Evolutionary conservation across 1,284 basidiomycete genomes (phyloP), one percentile per base, ranked within the genome.

Genomic region (Ustilago cynodontis): DNA sequence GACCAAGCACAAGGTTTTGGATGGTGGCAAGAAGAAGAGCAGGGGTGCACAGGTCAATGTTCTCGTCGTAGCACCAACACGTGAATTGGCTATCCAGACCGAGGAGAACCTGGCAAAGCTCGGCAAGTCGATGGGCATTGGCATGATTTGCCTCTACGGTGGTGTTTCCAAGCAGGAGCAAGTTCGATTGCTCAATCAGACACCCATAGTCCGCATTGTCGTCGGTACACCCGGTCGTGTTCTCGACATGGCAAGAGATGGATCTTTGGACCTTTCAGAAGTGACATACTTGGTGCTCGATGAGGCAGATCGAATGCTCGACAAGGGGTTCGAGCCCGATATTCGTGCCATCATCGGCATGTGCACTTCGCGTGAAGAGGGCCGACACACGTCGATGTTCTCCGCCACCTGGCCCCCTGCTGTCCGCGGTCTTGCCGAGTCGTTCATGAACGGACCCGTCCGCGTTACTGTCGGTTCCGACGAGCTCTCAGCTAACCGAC

Each of bases 261-360:
- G 89, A 72, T 93, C 94, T 86, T 88, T 98, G 35, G 92, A 79
- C 50, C 68, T 85, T 16, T 54, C 58, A 74, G 92, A 93, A 45
- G 94, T 98, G 28, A 89, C 91, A 56, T 98, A 95, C 88, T 89
- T 98, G 18, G 96, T 98, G 0, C 88, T 99, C 45, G 97, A 99
- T 84, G 96, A 99, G 87, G 96, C 96, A 1, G 96, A 99, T 87
- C 90, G 96, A 52, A 98, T 99, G 96, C 89, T 99, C 54, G 97
- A 99, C 86, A 95, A 93, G 83, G 97, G 97, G 0, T 99, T 99
- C 86, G 97, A 99, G 88, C 97, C 98, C 82, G 97, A 99, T 86
- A 98, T 99, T 77, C 90, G 94, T 55, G 90, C 90, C 65, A 99
- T 99, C 82, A 95, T 99, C 72, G 91, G 90, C 9, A 89, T 90